phyloP scores from a whole-genome alignment of 2,329 filamentous ascomycete genomes.

The Fusarium brevicatenulatum region DNA sequence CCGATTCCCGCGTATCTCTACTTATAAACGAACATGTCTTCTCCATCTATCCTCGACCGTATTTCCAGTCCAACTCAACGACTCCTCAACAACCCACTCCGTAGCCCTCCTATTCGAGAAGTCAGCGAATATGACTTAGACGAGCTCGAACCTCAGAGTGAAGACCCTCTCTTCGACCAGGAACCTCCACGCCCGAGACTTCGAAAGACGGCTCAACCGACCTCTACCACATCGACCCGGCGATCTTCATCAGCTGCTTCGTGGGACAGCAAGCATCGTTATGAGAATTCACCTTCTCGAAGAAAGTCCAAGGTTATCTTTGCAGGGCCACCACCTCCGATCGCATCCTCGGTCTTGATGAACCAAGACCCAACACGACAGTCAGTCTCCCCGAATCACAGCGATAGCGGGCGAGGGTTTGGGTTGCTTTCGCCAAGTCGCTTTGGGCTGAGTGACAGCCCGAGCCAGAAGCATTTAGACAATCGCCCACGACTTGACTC shows the following conservation, averaged over 20 bases:
- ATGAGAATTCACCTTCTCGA: constrained; percentile 48
- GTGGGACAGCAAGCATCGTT: constrained; percentile 43
- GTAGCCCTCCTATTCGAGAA: constrained; percentile 38
- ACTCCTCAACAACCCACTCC: constrained; percentile 44
- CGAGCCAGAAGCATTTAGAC: constrained; percentile 49
- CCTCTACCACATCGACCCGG: constrained; percentile 1
- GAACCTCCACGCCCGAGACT: constrained; percentile 38
- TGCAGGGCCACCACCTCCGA: constrained; percentile 62
- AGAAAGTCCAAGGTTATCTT: constrained; percentile 53
- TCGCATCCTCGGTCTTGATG: constrained; percentile 56
- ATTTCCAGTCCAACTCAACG: constrained; percentile 40
- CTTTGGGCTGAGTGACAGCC: constrained; percentile 18
- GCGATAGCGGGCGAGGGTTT: constrained; percentile 19
- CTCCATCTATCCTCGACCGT: constrained; percentile 44
- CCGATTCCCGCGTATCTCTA: neutral
- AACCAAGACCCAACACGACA: constrained; percentile 17
- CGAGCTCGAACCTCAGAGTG: constrained; percentile 52
- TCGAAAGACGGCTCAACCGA: constrained; percentile 23
- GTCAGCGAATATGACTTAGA: constrained; percentile 53
- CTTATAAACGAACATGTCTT: constrained; percentile 38
- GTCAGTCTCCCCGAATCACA: constrained; percentile 18
- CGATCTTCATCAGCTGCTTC: constrained; percentile 33
- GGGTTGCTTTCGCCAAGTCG: constrained; percentile 31
- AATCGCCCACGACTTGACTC: constrained; percentile 52
- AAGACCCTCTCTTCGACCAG: constrained; percentile 42